Evolutionary conservation across 208 protist species (phyloP).

Genomic region (Leishmania aethiopica): DNA sequence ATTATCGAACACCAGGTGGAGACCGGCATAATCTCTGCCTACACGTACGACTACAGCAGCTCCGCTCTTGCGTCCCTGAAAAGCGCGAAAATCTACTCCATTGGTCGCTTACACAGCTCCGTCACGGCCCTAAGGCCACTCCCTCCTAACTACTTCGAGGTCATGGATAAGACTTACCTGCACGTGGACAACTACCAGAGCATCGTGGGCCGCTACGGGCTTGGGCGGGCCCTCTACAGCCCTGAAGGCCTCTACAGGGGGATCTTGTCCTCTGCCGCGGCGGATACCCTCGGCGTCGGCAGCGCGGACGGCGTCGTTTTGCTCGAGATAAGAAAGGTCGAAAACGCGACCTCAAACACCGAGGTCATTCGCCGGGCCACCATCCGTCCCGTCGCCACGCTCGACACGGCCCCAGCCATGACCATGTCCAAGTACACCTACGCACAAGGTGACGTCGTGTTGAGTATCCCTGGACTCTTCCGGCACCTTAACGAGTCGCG

Average conservation of each 20-base stretch:
- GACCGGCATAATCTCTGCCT: conserved; percentile 9
- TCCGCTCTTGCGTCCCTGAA: background rate
- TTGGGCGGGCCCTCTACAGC: conserved; percentile 52
- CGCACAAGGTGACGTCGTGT: conserved; percentile 7
- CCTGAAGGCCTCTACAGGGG: conserved; percentile 33
- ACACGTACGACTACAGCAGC: conserved; percentile 21
- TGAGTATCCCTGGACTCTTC: conserved; percentile 20
- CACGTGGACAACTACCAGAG: conserved; percentile 17
- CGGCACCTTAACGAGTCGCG: conserved; percentile 9
- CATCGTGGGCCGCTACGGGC: conserved; percentile 34
- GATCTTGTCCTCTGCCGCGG: conserved; percentile 46
- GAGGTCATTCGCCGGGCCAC: background rate
- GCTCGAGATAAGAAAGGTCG: background rate
- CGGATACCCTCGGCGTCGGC: conserved; percentile 22
- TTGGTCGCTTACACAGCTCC: conserved; percentile 39
- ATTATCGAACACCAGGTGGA: conserved; percentile 9
- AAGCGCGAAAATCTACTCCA: conserved; percentile 21
- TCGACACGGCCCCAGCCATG: conserved; percentile 28
- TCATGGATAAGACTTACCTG: conserved; percentile 41
- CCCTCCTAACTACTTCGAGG: conserved; percentile 73
- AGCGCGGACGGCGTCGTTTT: conserved; percentile 13
- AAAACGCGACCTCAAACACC: background rate
- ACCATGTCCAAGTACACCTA: conserved; percentile 32
- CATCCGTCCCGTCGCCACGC: conserved; percentile 23
- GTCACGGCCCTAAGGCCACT: conserved; percentile 19